These are phyloP conservation scores for Colletotrichum sansevieriae DNA, from an alignment of 2,329 filamentous ascomycete species.

Conservation along the genomic window DNA sequence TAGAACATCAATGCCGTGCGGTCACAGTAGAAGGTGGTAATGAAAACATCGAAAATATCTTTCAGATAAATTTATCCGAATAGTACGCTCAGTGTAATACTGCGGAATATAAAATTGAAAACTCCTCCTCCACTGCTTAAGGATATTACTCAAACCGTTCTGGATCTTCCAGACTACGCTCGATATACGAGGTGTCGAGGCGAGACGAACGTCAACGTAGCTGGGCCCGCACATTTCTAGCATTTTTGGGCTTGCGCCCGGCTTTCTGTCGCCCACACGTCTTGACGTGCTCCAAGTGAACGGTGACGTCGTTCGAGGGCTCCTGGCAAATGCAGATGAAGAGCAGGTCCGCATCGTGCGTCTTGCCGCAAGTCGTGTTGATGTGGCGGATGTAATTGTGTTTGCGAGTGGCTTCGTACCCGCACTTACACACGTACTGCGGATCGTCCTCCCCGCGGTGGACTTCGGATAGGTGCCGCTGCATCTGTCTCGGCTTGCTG, in stretches of 20 bases:
- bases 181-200: no score
- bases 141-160: no score
- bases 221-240: not conserved
- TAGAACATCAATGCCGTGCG: no score
- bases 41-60: no score
- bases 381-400: not conserved
- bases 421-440: conserved; percentile 7
- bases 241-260: not conserved
- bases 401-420: not conserved
- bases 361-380: not conserved
- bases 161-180: no score
- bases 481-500: not conserved
- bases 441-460: not conserved
- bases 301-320: not conserved
- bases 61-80: no score
- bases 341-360: not conserved
- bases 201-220: no score
- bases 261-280: not conserved
- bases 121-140: no score
- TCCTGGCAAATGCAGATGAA: conserved; percentile 5
- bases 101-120: no score
- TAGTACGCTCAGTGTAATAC: no score
- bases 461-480: not conserved
- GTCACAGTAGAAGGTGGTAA: no score
- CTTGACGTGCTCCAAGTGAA: not conserved